Percentiles rank a stretch among this genome's conserved stretches.
phyloP scores from a whole-genome alignment of 768 basidiomycete species.

The Auriscalpium microsporum region DNA sequence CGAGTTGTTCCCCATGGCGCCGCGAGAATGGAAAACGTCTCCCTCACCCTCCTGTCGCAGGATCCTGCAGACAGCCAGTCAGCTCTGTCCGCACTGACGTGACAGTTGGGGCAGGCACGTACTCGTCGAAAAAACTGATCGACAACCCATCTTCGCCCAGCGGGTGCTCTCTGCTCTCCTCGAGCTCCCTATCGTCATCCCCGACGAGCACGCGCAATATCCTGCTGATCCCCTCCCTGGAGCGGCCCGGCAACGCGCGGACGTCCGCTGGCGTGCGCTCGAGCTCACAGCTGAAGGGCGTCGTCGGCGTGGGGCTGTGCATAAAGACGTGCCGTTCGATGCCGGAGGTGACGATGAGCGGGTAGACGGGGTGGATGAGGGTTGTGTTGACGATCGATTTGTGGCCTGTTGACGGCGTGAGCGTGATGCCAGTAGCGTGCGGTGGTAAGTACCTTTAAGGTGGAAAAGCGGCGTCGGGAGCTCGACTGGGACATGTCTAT shows the following conservation, averaged over 20 bases:
- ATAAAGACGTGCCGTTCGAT: constrained; percentile 63
- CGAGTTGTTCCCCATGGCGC: not conserved
- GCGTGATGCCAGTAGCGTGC: not conserved
- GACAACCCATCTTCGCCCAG: constrained; percentile 39
- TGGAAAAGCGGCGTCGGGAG: constrained; percentile 56
- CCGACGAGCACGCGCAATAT: constrained; percentile 29
- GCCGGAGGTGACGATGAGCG: constrained; percentile 61
- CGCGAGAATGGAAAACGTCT: constrained; percentile 42
- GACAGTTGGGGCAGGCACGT: not conserved
- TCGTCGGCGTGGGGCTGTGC: constrained; percentile 53
- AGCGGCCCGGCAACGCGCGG: constrained; percentile 32
- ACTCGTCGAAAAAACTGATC: constrained; percentile 70
- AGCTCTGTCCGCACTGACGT: constrained; percentile 17
- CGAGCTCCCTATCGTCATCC: constrained; percentile 16
- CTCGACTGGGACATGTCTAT: constrained; percentile 47
- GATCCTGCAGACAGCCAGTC: constrained; percentile 35
- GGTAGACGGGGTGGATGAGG: constrained; percentile 62
- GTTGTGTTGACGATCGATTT: constrained; percentile 70
- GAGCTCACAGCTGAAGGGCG: constrained; percentile 42
- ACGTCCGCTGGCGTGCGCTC: constrained; percentile 37
- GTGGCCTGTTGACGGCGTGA: constrained; percentile 39
- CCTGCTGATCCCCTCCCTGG: constrained; percentile 25
- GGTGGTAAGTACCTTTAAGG: constrained; percentile 40
- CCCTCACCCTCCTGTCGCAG: constrained; percentile 46
- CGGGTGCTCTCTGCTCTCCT: constrained; percentile 20